Conservation (phyloP, 495 filamentous ascomycete genomes). For the Penicillium canescens region DNA sequence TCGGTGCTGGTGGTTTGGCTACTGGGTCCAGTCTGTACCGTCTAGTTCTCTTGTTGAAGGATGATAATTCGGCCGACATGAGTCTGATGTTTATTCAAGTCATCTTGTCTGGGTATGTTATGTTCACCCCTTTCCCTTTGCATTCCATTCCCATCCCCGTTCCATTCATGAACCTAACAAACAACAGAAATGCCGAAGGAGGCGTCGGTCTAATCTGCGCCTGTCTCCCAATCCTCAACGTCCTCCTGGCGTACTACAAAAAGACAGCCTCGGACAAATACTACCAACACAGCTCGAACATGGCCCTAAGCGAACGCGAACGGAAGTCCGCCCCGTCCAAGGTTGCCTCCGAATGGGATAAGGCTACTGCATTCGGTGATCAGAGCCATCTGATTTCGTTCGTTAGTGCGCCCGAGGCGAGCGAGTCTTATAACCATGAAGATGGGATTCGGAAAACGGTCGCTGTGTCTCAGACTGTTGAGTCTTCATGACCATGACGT, state of each 20-base stretch:
- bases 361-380: slow-evolving; percentile 27
- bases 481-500: slow-evolving; percentile 12
- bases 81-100: slow-evolving; percentile 45
- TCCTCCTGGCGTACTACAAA: slow-evolving; percentile 30
- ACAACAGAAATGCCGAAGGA: slow-evolving; percentile 45
- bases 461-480: slow-evolving; percentile 37
- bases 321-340: slow-evolving; percentile 21
- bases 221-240: slow-evolving; percentile 45
- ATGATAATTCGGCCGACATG: slow-evolving; percentile 33
- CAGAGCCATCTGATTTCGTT: slow-evolving; percentile 39
- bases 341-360: slow-evolving; percentile 14
- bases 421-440: slow-evolving; percentile 8
- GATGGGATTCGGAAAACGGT: slow-evolving; percentile 40
- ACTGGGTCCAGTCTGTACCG: slow-evolving; percentile 48
- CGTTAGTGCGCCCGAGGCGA: slow-evolving; percentile 25
- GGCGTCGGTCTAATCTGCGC: slow-evolving; percentile 49
- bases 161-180: background rate
- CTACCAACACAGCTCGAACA: slow-evolving; percentile 32
- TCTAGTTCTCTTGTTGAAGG: slow-evolving; percentile 38
- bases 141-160: background rate
- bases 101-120: slow-evolving; percentile 46
- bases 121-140: background rate
- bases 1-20: slow-evolving; percentile 48
- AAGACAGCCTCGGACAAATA: slow-evolving; percentile 30
- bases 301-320: slow-evolving; percentile 31